Base-by-base conservation (phyloP, 306 rosid species). In the Castanopsis chinensis region DNA sequence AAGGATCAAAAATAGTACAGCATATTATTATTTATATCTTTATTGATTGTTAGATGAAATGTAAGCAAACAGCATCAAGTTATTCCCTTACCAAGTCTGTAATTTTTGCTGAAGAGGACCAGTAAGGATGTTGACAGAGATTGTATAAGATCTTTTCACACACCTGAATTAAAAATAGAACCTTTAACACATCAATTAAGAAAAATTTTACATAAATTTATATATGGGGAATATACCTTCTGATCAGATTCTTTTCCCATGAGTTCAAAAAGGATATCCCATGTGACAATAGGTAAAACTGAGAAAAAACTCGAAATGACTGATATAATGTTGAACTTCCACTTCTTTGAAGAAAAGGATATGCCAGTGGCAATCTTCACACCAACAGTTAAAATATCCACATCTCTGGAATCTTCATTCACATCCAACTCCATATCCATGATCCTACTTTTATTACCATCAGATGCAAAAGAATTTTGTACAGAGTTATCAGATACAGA, bases 361-460 rank as follows among this genome's bases (percentile, higher is more conserved):
- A 77, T 80, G 57, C 85, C 85, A 41, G 77, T 73, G 53, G 79
- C 77, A 49, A 75, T 72, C 69, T 77, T 85, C 70, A 78, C 87
- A 37, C 87, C 83, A 81, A 69, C 86, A 13, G 85, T 49, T 77
- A 83, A 80, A 51, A 75, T 72, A 83, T 91, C 93, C 70, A 63
- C 75, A 41, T 94, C 99, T 85, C 86, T 84, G 45, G 94, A 86
- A 82, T 86, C 90, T 61, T 91, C 84, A 78, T 86, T 74, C 72
- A 86, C 91, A 86, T 92, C 99, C 88, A 94, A 85, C 45, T 94
- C 99, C 87, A 87, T 71, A 79, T 91, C 99, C 83, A 91, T 37
- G 80, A 94, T 88, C 79, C 88, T 92, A 86, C 85, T 92, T 87
- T 79, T 87, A 75, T 77, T 83, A 61, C 78, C 70, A 64, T 85